Conservation (phyloP, 139 green algal species). For the Chloropicon primus region DNA sequence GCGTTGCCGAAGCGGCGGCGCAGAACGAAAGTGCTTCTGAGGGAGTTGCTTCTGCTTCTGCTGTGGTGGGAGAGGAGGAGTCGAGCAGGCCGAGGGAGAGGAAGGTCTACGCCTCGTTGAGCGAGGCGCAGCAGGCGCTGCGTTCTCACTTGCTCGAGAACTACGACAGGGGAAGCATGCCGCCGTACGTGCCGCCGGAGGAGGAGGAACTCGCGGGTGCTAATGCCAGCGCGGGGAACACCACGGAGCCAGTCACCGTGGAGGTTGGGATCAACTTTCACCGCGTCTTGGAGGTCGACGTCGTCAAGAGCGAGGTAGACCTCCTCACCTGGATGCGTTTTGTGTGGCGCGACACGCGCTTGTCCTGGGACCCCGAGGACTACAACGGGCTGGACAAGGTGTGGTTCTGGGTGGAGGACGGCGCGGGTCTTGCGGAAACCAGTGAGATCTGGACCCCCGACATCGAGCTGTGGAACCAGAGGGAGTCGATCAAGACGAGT, state of each 20-base stretch:
- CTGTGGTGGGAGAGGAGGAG: too few relatives aligned
- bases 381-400: not conserved
- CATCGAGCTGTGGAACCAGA: not conserved
- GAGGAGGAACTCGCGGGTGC: too few relatives aligned
- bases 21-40: too few relatives aligned
- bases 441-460: not conserved
- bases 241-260: too few relatives aligned
- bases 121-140: not conserved
- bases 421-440: not conserved
- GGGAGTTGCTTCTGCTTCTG: too few relatives aligned
- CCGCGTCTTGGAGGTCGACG: not conserved
- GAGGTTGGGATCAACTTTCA: not conserved
- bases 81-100: too few relatives aligned
- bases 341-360: not conserved
- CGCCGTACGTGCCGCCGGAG: not conserved
- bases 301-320: not conserved
- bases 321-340: not conserved
- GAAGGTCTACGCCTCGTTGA: too few relatives aligned
- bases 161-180: not conserved
- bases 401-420: not conserved
- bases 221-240: too few relatives aligned
- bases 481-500: not conserved
- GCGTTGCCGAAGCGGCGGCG: too few relatives aligned
- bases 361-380: not conserved
- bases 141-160: not conserved